Evolutionary conservation across 148 eudicot genomes (phyloP).

Genomic region (Nepenthes mirabilis): DNA sequence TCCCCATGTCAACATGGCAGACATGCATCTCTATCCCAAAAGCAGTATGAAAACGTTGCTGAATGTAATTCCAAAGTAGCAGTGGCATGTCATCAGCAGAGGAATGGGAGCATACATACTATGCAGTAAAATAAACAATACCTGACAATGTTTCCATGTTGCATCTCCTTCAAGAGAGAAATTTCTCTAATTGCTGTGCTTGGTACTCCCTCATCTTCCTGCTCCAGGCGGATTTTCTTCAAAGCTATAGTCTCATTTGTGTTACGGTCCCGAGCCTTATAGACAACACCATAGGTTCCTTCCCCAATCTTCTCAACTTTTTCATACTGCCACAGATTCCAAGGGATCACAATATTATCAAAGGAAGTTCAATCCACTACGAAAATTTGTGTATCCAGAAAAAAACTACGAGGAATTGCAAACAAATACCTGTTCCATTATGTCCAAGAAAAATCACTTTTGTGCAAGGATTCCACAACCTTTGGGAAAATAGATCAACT

Average conservation of each 20-base stretch:
- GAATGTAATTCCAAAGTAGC: no score
- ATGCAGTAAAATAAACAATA: conserved; percentile 4
- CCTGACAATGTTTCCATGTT: conserved; percentile 92
- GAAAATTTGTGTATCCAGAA: background rate
- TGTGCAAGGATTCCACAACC: background rate
- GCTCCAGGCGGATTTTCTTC: conserved; percentile 90
- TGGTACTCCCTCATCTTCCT: conserved; percentile 98
- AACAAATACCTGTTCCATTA: conserved; percentile 10
- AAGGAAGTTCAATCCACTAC: background rate
- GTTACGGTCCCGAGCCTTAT: conserved; percentile 70
- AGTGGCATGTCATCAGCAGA: background rate
- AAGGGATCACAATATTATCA: background rate
- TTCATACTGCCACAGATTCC: conserved; percentile 49
- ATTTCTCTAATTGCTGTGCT: conserved; percentile 97
- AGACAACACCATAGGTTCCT: conserved; percentile 95
- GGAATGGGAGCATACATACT: background rate
- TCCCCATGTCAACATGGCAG: no score
- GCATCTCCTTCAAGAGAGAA: conserved; percentile 96
- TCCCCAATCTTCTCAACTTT: conserved; percentile 98
- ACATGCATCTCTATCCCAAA: no score
- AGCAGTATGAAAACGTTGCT: no score
- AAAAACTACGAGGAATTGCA: background rate
- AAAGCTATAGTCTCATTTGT: conserved; percentile 90
- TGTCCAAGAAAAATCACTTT: background rate
- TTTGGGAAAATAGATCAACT: background rate